These are phyloP conservation scores for Aureobasidium sp. DNA, from an alignment of 2,329 filamentous ascomycete species.

Conservation along the genomic window DNA sequence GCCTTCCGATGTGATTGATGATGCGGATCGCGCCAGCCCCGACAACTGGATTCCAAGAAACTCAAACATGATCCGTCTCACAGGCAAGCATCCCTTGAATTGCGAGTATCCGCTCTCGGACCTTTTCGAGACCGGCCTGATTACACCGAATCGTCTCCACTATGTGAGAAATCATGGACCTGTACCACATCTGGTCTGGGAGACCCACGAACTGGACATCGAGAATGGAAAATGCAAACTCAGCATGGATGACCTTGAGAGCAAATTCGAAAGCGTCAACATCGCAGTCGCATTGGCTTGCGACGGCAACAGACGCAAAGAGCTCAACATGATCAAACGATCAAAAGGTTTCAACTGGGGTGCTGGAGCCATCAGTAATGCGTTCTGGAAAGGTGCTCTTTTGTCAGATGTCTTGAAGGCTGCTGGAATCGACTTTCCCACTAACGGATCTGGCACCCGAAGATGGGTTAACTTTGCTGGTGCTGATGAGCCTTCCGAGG, in stretches of 20 bases:
- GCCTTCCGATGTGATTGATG: slow-evolving; percentile 35
- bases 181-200: slow-evolving; percentile 36
- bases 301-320: slow-evolving; percentile 44
- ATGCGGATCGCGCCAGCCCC: slow-evolving; percentile 43
- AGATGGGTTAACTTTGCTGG: slow-evolving; percentile 45
- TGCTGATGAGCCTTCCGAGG: slow-evolving; percentile 39
- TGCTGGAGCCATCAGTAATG: slow-evolving; percentile 39
- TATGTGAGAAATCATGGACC: slow-evolving; percentile 49
- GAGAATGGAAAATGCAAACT: slow-evolving; percentile 30
- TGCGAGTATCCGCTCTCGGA: slow-evolving; percentile 37
- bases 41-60: slow-evolving; percentile 48
- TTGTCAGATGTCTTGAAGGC: slow-evolving; percentile 39
- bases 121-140: slow-evolving; percentile 41
- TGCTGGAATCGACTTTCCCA: slow-evolving; percentile 30
- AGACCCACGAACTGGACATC: slow-evolving; percentile 42
- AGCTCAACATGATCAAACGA: slow-evolving; percentile 43
- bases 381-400: slow-evolving; percentile 44
- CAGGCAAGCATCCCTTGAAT: slow-evolving; percentile 47
- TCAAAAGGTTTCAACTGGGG: slow-evolving; percentile 44
- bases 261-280: slow-evolving; percentile 39
- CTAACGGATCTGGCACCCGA: slow-evolving; percentile 19
- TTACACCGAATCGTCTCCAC: slow-evolving; percentile 44
- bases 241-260: slow-evolving; percentile 38
- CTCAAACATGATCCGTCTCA: slow-evolving; percentile 40
- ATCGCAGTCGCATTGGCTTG: slow-evolving; percentile 43